phyloP scores from a whole-genome alignment of 768 basidiomycete genomes.

The Pleurotus salmoneostramineus region DNA sequence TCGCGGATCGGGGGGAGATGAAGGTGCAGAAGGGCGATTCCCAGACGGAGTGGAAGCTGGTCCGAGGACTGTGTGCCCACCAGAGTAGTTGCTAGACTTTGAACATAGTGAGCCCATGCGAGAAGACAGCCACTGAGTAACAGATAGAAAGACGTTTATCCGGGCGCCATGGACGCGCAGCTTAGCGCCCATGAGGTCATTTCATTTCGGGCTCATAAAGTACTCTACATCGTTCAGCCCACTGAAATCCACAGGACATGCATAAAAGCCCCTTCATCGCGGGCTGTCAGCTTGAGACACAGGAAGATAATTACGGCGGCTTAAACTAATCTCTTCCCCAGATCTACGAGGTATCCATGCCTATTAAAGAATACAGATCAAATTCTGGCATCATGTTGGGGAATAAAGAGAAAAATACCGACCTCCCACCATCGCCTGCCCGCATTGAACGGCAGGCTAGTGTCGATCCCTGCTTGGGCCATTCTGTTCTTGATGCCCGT shows the following conservation, averaged over 20 bases:
- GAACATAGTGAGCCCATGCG: slow-evolving; percentile 60
- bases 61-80: slow-evolving; percentile 47
- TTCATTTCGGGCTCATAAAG: slow-evolving; percentile 27
- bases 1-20: slow-evolving; percentile 37
- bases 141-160: neutral
- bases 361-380: slow-evolving; percentile 23
- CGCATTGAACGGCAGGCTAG: slow-evolving; percentile 57
- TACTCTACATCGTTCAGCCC: neutral
- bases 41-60: slow-evolving; percentile 21
- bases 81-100: slow-evolving; percentile 37
- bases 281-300: slow-evolving; percentile 9
- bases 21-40: slow-evolving; percentile 18
- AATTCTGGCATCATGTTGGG: neutral
- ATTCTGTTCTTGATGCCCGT: slow-evolving; percentile 84
- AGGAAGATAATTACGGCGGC: slow-evolving; percentile 5
- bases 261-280: neutral
- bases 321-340: slow-evolving; percentile 31
- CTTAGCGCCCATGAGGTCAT: neutral
- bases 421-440: slow-evolving; percentile 86
- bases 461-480: slow-evolving; percentile 70
- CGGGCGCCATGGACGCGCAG: neutral
- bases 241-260: neutral
- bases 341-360: slow-evolving; percentile 55
- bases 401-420: slow-evolving; percentile 21
- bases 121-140: neutral